These are phyloP conservation scores for Chrysoporthe puriensis DNA, from an alignment of 2,329 filamentous ascomycete species.

Conservation along the genomic window DNA sequence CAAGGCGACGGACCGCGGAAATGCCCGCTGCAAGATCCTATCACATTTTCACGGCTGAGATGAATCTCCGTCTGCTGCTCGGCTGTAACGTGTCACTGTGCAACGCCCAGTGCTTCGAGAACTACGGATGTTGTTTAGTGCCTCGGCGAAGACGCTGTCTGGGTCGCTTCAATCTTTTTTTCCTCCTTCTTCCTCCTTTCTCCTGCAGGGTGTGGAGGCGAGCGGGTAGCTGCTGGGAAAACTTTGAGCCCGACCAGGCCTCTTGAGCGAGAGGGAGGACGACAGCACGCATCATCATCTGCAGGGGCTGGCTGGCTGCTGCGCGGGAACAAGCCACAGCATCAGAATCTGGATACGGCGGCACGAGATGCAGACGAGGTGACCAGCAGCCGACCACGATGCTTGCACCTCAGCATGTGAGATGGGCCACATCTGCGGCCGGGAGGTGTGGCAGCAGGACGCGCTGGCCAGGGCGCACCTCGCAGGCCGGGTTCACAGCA, in stretches of 20 bases:
- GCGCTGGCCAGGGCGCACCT: background rate
- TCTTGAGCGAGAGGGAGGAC: background rate
- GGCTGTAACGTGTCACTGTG: background rate
- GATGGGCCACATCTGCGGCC: background rate
- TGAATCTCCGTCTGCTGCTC: background rate
- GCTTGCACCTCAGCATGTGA: background rate
- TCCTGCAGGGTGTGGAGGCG: background rate
- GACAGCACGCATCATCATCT: background rate
- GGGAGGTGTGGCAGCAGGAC: conserved; percentile 1
- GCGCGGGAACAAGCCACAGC: background rate
- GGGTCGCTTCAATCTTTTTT: background rate
- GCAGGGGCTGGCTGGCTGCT: background rate
- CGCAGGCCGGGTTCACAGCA: background rate
- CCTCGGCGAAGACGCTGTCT: background rate
- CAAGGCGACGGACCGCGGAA: background rate
- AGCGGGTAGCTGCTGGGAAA: background rate
- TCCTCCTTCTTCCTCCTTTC: background rate
- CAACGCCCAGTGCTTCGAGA: background rate
- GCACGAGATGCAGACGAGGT: background rate
- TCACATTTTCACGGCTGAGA: background rate
- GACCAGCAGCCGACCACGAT: background rate
- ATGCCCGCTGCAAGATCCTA: background rate
- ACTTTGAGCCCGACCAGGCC: background rate
- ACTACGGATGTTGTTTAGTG: too few species aligned
- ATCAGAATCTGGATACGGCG: background rate